Conservation (phyloP, 2,329 filamentous ascomycete genomes). For the Colletotrichum filicis region DNA sequence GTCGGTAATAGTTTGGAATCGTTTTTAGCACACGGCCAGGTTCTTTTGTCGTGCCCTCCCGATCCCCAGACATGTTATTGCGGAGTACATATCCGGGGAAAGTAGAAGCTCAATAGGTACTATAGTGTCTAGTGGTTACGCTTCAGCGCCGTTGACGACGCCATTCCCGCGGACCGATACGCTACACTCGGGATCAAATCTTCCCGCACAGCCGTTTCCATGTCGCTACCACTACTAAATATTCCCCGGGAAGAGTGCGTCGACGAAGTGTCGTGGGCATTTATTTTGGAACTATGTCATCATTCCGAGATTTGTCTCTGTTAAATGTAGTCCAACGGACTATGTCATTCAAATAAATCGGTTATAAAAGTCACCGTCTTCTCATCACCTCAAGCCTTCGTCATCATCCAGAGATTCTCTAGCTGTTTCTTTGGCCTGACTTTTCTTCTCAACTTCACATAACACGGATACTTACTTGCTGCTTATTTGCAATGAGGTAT, state of each 20-base stretch:
- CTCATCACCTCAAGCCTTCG: neutral
- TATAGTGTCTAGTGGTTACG: neutral
- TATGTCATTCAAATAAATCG: neutral
- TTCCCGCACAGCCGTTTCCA: neutral
- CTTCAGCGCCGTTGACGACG: neutral
- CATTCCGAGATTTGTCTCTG: neutral
- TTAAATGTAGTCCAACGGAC: neutral
- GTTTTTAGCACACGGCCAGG: neutral
- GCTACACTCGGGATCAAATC: neutral
- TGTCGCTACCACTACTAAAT: too few relatives aligned
- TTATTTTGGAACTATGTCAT: neutral
- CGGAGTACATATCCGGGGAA: neutral
- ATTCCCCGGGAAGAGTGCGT: neutral
- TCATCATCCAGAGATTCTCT: neutral
- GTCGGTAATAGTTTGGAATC: neutral
- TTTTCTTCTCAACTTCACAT: too few relatives aligned
- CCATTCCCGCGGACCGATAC: neutral
- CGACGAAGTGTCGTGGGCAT: neutral
- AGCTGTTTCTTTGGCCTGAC: neutral
- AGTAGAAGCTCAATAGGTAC: neutral
- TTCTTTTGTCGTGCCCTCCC: neutral
- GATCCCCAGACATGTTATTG: neutral
- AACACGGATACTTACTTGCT: too few relatives aligned
- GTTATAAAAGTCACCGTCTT: neutral
- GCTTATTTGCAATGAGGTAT: constrained; percentile 10